Conservation (phyloP, 2,329 filamentous ascomycete genomes). For the Fusarium chuoi region DNA sequence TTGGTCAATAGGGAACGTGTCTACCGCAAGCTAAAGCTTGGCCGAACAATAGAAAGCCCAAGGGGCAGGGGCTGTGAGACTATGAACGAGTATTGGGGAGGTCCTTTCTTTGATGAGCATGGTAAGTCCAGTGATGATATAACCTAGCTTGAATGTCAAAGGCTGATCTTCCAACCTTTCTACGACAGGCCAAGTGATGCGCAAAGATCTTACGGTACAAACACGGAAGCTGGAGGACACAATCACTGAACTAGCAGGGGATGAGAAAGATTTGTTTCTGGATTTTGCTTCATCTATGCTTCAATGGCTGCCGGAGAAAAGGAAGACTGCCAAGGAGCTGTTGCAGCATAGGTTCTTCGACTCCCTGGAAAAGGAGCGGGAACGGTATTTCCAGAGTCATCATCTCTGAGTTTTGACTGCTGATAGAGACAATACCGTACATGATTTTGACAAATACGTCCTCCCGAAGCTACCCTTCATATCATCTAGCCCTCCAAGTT, state of each 20-base stretch:
- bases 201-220: background rate
- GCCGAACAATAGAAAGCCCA: background rate
- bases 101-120: conserved; percentile 31
- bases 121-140: background rate
- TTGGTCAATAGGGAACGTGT: conserved; percentile 30
- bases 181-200: background rate
- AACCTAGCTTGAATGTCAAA: background rate
- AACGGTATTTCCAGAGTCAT: background rate
- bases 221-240: conserved; percentile 13
- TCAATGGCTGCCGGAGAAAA: conserved; percentile 42
- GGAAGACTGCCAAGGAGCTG: conserved; percentile 38
- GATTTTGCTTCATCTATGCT: conserved; percentile 41
- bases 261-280: conserved; percentile 39
- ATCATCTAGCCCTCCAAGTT: background rate
- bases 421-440: background rate
- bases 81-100: conserved; percentile 39
- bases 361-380: background rate
- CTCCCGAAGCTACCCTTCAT: background rate
- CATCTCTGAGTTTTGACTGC: background rate
- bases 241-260: conserved; percentile 26
- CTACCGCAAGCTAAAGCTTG: conserved; percentile 16
- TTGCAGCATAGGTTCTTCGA: conserved; percentile 38
- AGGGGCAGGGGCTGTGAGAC: conserved; percentile 11
- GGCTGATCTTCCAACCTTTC: background rate
- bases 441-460: background rate